Conservation (phyloP, 768 basidiomycete genomes). For the Stropharia rugosoannulata region DNA sequence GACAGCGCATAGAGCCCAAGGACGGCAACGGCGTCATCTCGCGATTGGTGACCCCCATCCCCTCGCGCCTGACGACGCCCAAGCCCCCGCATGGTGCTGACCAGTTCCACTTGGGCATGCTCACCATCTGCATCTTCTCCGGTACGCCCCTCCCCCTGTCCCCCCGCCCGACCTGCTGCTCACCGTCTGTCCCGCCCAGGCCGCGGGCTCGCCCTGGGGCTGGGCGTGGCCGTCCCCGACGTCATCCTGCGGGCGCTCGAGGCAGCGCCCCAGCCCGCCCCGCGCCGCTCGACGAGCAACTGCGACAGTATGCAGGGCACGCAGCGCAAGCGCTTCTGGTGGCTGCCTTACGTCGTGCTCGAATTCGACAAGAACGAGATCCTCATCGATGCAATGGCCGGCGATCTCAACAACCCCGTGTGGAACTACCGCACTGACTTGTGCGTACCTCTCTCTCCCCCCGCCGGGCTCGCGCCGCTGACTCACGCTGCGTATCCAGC, state of each 20-base stretch:
- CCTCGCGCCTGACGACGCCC: slow-evolving; percentile 76
- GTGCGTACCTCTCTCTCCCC: slow-evolving; percentile 47
- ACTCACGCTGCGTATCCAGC: too few relatives aligned
- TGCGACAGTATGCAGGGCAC: slow-evolving; percentile 72
- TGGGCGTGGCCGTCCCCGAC: slow-evolving; percentile 77
- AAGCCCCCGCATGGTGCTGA: slow-evolving; percentile 53
- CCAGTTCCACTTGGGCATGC: slow-evolving; percentile 84
- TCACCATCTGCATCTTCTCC: slow-evolving; percentile 95
- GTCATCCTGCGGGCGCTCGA: slow-evolving; percentile 83
- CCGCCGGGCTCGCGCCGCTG: too few relatives aligned
- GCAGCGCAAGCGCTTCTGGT: slow-evolving; percentile 89
- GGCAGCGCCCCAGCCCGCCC: slow-evolving; percentile 48
- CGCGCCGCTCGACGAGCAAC: slow-evolving; percentile 56
- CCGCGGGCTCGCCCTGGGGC: slow-evolving; percentile 78
- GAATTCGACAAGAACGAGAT: slow-evolving; percentile 99
- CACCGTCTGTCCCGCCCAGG: slow-evolving; percentile 38
- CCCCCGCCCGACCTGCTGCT: too few relatives aligned
- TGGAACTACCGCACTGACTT: slow-evolving; percentile 98
- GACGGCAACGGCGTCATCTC: slow-evolving; percentile 69
- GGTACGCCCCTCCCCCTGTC: slow-evolving; percentile 42
- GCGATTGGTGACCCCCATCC: slow-evolving; percentile 78
- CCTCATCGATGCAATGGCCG: slow-evolving; percentile 92
- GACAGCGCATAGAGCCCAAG: slow-evolving; percentile 54
- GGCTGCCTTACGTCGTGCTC: slow-evolving; percentile 95
- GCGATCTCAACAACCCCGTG: slow-evolving; percentile 84